These are phyloP conservation scores for Pseudonitzschia multistriata DNA, from an alignment of 108 stramenopile species.

Conservation along the genomic window DNA sequence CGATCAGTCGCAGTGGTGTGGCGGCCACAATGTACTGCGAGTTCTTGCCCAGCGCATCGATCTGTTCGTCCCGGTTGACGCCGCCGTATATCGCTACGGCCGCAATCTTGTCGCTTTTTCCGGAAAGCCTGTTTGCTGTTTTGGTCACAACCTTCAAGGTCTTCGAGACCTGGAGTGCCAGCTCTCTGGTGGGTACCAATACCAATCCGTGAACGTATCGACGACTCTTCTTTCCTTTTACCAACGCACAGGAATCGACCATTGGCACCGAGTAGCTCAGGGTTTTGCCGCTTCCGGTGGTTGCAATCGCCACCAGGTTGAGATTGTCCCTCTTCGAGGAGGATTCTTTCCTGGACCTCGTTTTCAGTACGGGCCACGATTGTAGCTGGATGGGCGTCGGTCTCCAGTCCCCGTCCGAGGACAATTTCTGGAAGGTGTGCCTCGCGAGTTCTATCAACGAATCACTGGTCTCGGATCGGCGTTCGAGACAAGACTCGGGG, in stretches of 20 bases:
- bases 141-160: slow-evolving; percentile 61
- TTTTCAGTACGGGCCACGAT: slow-evolving; percentile 12
- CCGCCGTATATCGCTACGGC: slow-evolving; percentile 68
- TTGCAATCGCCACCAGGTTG: slow-evolving; percentile 64
- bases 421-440: slow-evolving; percentile 9
- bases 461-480: neutral
- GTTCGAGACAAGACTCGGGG: neutral
- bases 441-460: slow-evolving; percentile 5
- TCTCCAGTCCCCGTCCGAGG: neutral
- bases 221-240: slow-evolving; percentile 12
- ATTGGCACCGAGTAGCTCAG: slow-evolving; percentile 56
- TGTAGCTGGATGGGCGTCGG: slow-evolving; percentile 12
- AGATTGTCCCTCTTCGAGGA: slow-evolving; percentile 1
- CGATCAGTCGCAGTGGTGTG: slow-evolving; percentile 71
- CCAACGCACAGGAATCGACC: slow-evolving; percentile 27
- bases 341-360: neutral
- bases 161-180: slow-evolving; percentile 64
- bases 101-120: slow-evolving; percentile 51
- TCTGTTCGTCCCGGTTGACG: slow-evolving; percentile 45
- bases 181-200: slow-evolving; percentile 82
- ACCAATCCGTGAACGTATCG: slow-evolving; percentile 27
- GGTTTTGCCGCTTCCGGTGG: slow-evolving; percentile 76
- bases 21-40: slow-evolving; percentile 49
- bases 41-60: slow-evolving; percentile 18
- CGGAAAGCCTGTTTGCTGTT: slow-evolving; percentile 54